These are phyloP conservation scores for Chimonanthus salicifolius DNA, from an alignment of 164 flowering plant species.

Conservation along the genomic window DNA sequence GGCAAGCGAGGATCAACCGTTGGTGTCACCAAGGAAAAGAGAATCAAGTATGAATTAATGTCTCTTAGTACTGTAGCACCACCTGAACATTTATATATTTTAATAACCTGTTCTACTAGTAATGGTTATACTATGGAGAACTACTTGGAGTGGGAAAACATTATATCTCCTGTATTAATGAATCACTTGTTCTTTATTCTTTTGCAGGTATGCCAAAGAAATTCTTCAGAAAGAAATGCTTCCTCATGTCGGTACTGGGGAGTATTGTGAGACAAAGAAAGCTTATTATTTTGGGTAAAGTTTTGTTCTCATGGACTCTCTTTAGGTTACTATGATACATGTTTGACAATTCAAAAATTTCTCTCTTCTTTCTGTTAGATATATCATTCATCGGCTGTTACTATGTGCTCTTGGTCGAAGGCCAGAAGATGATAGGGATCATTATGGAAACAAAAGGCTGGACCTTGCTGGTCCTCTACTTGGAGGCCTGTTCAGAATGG, in stretches of 20 bases:
- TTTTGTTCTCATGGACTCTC: not conserved
- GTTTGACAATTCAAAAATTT: not conserved
- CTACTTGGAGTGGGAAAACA: not conserved
- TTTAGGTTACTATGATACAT: not conserved
- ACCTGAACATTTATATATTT: not conserved
- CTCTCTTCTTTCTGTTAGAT: slow-evolving; percentile 33
- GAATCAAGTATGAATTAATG: slow-evolving; percentile 67
- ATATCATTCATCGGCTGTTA: slow-evolving; percentile 89
- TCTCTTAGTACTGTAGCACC: not conserved
- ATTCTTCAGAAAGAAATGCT: slow-evolving; percentile 99
- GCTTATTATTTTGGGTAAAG: slow-evolving; percentile 94
- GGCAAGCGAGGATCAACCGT: slow-evolving; percentile 96
- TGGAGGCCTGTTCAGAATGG: slow-evolving; percentile 94
- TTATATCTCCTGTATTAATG: not conserved
- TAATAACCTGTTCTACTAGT: not conserved
- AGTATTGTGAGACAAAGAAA: slow-evolving; percentile 95
- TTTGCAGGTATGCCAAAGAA: slow-evolving; percentile 81
- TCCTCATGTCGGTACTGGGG: slow-evolving; percentile 97
- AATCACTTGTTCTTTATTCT: not conserved
- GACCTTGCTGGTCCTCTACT: slow-evolving; percentile 99
- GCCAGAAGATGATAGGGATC: slow-evolving; percentile 98
- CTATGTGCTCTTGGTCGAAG: slow-evolving; percentile 94
- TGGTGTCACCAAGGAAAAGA: slow-evolving; percentile 92
- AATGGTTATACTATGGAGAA: not conserved
- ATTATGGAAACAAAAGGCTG: slow-evolving; percentile 94